Base-by-base conservation (phyloP, 208 protist species). In the Acanthamoeba triangularis region DNA sequence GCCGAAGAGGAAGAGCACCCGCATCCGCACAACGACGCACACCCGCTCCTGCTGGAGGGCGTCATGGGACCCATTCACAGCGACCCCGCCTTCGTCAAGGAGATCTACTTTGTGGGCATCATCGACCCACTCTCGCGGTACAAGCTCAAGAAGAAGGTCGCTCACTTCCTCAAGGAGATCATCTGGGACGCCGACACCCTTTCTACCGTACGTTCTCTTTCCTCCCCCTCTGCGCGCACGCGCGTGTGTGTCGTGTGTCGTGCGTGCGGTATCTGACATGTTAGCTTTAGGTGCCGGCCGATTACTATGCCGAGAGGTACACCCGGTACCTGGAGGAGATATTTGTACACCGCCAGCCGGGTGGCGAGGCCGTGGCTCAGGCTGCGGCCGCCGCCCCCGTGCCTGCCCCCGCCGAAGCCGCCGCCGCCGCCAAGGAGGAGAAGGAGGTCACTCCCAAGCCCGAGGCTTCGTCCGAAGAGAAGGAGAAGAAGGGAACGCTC, bases 71-170 rank as follows among this genome's bases (percentile, higher is more conserved):
- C 54, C 23, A 90, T 90, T 41, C 52, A 59, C 82, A 90, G 82
- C 82, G 52, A 90, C 54, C 14, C 82, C 7, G 52, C 47, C 28
- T 52, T 41, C 20, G 37, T 14, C 18, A n/a, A 63, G 47, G 82
- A 90, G 33, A 47, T 90, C 33, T 90, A 90, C 49, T 90, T 90
- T 44, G 54, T 90, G n/a, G 82, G 82, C 82, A 90, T 90, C 82
- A 90, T 90, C 54, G 82, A 90, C 10, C 82, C 82, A 13, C 82
- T 90, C 37, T 90, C 82, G n/a, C 47, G 82, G 33, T 90, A 90
- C 33, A 65, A 65, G 47, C 52, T 90, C 37, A 28, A 49, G n/a
- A 90, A 90, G 82, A 59, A 90, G 82, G 47, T 90, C 13, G 82
- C 82, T 18, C 82, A 90, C 33, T 90, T 90, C 54, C 82, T 90